These are phyloP conservation scores for Paraconiothyrium sp. DNA, from an alignment of 2,329 filamentous ascomycete species.

Conservation along the genomic window DNA sequence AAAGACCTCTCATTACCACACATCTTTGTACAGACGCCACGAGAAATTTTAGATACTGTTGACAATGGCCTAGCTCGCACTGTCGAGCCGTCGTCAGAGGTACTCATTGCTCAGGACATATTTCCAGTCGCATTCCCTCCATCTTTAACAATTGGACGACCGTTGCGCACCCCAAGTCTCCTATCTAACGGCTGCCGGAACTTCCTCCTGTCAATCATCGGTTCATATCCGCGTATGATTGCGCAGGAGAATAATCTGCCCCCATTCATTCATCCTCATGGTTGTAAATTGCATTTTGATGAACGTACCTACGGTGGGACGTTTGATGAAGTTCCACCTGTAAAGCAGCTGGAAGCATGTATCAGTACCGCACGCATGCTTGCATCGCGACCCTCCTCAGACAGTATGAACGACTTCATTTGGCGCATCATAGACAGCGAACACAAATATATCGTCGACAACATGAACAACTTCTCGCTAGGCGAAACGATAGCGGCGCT, in stretches of 20 bases:
- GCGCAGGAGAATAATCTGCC: not conserved
- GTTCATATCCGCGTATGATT: conserved; percentile 14
- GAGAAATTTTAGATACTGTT: too few relatives aligned
- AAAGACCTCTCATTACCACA: not conserved
- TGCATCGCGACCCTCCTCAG: not conserved
- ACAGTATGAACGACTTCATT: not conserved
- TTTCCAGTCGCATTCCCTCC: not conserved
- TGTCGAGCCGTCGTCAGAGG: not conserved
- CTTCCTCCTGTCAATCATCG: not conserved
- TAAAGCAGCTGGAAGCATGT: not conserved
- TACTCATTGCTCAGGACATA: not conserved
- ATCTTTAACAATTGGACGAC: not conserved
- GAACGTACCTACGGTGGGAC: not conserved
- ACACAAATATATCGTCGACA: not conserved
- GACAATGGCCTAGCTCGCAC: not conserved
- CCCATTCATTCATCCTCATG: conserved; percentile 12
- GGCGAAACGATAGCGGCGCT: not conserved
- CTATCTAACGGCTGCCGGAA: conserved; percentile 8
- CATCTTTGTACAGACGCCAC: not conserved
- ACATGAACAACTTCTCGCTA: not conserved
- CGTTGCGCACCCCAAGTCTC: not conserved
- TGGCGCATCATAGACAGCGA: conserved; percentile 4
- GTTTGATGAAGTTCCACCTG: not conserved
- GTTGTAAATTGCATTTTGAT: conserved; percentile 10
- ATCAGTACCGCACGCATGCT: conserved; percentile 3